Conservation (phyloP, 495 filamentous ascomycete genomes). For the Rostrohypoxylon terebratum region DNA sequence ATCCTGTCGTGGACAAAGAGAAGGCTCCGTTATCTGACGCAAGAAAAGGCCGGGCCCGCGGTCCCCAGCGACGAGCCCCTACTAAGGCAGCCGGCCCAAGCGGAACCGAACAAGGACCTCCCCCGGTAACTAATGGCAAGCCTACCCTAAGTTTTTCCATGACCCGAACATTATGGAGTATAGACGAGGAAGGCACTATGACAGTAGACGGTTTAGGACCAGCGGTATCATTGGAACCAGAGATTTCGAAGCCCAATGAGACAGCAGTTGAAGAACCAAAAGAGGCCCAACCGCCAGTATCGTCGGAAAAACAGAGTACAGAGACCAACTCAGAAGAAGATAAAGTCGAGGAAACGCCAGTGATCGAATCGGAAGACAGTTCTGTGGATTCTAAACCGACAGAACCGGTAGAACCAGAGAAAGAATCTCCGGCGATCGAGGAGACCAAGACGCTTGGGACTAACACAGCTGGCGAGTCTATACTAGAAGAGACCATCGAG, state of each 20-base stretch:
- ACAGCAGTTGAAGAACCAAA: conserved; percentile 42
- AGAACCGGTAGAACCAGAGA: conserved; percentile 8
- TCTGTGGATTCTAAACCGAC: conserved; percentile 14
- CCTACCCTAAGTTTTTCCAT: conserved; percentile 52
- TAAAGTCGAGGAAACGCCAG: conserved; percentile 31
- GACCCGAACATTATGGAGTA: conserved; percentile 60
- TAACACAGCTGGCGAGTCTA: conserved; percentile 68
- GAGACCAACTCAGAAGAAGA: conserved; percentile 44
- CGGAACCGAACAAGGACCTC: conserved; percentile 43
- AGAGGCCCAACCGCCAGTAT: conserved; percentile 48
- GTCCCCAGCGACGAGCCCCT: conserved; percentile 79
- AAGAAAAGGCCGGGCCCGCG: conserved; percentile 88
- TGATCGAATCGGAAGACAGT: conserved; percentile 25
- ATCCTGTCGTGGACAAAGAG: conserved; percentile 69
- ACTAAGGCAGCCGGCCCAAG: conserved; percentile 61
- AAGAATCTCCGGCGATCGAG: conserved; percentile 32
- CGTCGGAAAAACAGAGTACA: conserved; percentile 42
- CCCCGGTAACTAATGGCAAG: conserved; percentile 42
- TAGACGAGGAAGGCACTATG: conserved; percentile 64
- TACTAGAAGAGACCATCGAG: conserved; percentile 56
- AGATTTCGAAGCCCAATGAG: conserved; percentile 29
- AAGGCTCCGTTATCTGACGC: conserved; percentile 86
- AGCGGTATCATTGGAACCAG: conserved; percentile 34
- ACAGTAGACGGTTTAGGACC: conserved; percentile 50
- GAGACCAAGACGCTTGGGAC: conserved; percentile 60